Evolutionary conservation across 2,329 filamentous ascomycete species (phyloP), one percentile per base, ranked within the genome.

Genomic region (Incumbomyces lentus): DNA sequence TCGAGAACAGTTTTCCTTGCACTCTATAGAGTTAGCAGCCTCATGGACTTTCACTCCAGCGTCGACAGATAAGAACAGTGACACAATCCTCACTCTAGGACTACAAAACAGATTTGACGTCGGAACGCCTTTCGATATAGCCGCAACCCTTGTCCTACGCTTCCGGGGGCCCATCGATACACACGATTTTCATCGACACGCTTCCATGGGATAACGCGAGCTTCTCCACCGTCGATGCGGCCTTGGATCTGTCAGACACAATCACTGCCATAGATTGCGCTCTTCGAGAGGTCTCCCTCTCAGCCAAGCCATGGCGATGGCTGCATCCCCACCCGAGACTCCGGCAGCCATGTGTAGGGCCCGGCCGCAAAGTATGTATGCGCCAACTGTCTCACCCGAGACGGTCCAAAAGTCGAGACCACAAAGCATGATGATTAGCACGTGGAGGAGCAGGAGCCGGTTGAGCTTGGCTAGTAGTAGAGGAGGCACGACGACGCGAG

Each of bases 371-470:
- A 54, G 49, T 48, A 50, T 55, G 50, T 57, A 52, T 46, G 45
- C 50, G 32, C 43, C 52, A 17, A 46, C 48, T 19, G 26, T 42
- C 6, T 56, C 56, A 11, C 54, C 56, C 19, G 56, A 58, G 37
- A 29, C 49, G 17, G 16, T 47, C n/a, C 47, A 50, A 26, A 56
- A 52, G 40, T 76, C 79, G 65, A 78, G 87, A 65, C 87, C 88
- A 45, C 73, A 86, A 73, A 93, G 86, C 70, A 82, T 79, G 62
- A 81, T 93, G 72, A 78, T 88, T 60, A 81, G 83, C 59, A 76
- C 85, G 38, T 74, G 83, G 36, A 75, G 86, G 63, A 85, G 75
- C 57, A 94, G 87, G 68, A 84, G 89, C 57, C 73, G 94, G 75
- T 94, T 87, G 69, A 83, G 84, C 71, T 65, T 67, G 54, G 82